Conservation (phyloP, 2,329 filamentous ascomycete species). For the Zarea fungicola region DNA sequence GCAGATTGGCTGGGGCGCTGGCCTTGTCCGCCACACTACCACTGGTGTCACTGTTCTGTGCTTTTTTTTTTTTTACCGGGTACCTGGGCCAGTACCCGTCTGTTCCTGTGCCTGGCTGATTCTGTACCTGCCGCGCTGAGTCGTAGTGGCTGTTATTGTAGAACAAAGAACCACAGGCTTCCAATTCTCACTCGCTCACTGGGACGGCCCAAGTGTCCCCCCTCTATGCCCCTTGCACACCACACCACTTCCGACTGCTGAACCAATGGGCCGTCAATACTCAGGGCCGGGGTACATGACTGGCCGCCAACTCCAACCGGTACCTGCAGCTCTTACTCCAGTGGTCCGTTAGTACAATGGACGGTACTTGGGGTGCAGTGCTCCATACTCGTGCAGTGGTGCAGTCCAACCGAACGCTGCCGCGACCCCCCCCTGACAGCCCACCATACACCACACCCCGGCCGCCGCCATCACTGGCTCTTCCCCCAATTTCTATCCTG, state of each 20-base stretch:
- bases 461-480: conserved; percentile 2
- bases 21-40: neutral
- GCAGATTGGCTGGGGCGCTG: conserved; percentile 4
- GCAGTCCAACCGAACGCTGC: conserved; percentile 5
- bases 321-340: conserved; percentile 1
- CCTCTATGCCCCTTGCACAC: neutral
- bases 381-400: neutral
- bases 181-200: no score
- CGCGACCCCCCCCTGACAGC: neutral
- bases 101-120: no score
- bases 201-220: no score
- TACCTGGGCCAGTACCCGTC: no score
- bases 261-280: neutral
- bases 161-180: no score
- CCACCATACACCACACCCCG: conserved; percentile 2
- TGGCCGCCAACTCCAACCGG: no score
- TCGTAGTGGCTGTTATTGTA: no score
- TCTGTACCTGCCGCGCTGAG: neutral
- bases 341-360: no score
- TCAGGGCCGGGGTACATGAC: no score
- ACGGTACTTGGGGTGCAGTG: no score
- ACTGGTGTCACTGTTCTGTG: neutral
- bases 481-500: neutral
- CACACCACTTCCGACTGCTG: neutral
- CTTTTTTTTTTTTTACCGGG: no score